Base-by-base conservation (phyloP, 495 filamentous ascomycete genomes). In the Aspergillus coremiiformis region DNA sequence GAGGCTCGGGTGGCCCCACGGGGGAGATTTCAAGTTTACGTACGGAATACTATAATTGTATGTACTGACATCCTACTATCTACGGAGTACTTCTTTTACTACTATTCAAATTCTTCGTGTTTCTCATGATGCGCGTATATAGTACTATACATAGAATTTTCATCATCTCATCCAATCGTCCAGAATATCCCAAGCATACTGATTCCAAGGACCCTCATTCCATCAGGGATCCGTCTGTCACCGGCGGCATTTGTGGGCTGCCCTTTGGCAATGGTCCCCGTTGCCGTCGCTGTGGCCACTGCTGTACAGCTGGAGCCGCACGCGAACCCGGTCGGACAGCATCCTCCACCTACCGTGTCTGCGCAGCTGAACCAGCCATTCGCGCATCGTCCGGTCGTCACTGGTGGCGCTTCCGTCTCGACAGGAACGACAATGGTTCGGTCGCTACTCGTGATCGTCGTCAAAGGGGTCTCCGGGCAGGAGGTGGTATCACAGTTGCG, bases 341-440 rank as follows among this genome's bases (percentile, higher is more conserved):
- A 96, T 0, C 81, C 83, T 7, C 90, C 90, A 0, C 83, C 78
- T 0, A 71, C 71, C 11, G 72, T 77, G 5, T 79, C 80, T 0
- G 79, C 80, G 49, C 90, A 96, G 35, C 74, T 77, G 49, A 81
- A 87, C 90, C 90, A 96, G 3, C 90, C 90, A 20, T 48, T 66
- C 0, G 89, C 87, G 55, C 90, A 96, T 22, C 63, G 70, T 9
- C 74, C 68, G 6, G 64, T 65, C 0, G 65, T 55, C 39, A 43
- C 66, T 17, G 64, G 60, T 26, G 63, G 66, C 17, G 69, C 54
- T 17, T 69, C 60, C 27, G 74, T 72, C 9, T 72, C 69, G 0
- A 69, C 70, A 0, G 87, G 82, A 7, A 82, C 83, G 0, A 83
- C 83, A 47, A 95, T 73, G 0, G 88, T 93, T 9, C 79, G 72